Evolutionary conservation across 225 moss, liverwort and hornwort species (phyloP).

Genomic region (Marchantia polymorpha): DNA sequence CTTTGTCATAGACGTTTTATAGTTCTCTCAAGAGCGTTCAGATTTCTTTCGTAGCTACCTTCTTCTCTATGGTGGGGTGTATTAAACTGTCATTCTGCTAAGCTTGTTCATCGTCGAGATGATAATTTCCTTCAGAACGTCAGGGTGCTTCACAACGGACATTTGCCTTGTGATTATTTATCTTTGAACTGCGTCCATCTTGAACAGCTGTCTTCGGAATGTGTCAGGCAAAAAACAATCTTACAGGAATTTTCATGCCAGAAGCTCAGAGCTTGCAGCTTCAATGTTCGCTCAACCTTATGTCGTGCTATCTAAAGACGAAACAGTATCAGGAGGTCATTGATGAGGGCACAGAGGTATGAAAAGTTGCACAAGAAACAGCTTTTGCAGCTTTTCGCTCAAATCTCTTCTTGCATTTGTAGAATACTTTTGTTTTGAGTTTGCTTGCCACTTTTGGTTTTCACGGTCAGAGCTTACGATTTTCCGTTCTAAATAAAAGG

Average conservation of each 20-base stretch:
- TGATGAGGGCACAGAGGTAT: constrained; percentile 74
- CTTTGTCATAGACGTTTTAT: too few species aligned
- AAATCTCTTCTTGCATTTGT: too few species aligned
- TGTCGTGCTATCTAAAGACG: constrained; percentile 92
- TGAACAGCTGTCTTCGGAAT: not conserved
- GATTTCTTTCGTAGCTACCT: not conserved
- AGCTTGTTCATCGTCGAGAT: not conserved
- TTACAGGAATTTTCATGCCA: constrained; percentile 49
- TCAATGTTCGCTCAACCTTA: constrained; percentile 89
- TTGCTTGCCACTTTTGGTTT: too few species aligned
- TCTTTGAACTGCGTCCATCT: not conserved
- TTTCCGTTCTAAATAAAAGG: not conserved
- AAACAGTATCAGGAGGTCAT: constrained; percentile 67
- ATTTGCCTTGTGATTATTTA: not conserved
- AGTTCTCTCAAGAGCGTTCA: too few species aligned
- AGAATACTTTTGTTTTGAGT: not conserved
- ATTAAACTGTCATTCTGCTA: not conserved
- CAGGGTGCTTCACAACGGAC: not conserved
- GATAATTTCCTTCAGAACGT: not conserved
- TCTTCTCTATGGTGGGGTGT: not conserved
- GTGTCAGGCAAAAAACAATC: constrained; percentile 78
- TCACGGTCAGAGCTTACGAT: not conserved
- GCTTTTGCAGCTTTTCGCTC: too few species aligned
- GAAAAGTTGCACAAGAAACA: not conserved
- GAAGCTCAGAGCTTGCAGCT: constrained; percentile 71